These are phyloP conservation scores for Lyophyllum semitale DNA, from an alignment of 768 basidiomycete genomes.

Conservation along the genomic window DNA sequence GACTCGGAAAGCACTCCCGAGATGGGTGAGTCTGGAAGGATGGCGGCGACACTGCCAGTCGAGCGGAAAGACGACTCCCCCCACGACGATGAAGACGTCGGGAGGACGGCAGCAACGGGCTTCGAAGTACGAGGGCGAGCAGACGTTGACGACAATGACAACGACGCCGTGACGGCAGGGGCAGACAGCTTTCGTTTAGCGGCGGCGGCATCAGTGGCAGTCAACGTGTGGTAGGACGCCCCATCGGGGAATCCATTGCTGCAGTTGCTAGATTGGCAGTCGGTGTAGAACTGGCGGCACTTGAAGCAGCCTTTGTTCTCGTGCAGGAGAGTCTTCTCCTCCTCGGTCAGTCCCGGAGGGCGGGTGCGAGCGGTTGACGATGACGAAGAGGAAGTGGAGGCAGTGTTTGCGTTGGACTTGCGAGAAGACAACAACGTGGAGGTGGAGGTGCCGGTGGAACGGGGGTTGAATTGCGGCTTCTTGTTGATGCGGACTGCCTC, in stretches of 20 bases:
- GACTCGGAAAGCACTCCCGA: not conserved
- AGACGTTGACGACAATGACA: not conserved
- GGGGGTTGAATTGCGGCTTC: not conserved
- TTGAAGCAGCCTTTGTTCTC: conserved; percentile 25
- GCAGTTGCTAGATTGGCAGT: conserved; percentile 19
- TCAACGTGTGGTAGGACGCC: conserved; percentile 16
- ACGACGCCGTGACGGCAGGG: not conserved
- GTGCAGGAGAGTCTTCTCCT: conserved; percentile 11
- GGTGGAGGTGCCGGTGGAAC: too few species aligned
- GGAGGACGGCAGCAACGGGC: conserved; percentile 10
- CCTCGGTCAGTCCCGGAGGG: not conserved
- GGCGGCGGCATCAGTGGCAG: not conserved
- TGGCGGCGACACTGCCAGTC: conserved; percentile 24
- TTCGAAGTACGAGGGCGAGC: not conserved
- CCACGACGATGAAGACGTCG: conserved; percentile 10
- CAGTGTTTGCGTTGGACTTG: conserved; percentile 40
- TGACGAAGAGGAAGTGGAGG: not conserved
- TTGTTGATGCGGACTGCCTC: not conserved
- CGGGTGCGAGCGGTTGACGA: not conserved
- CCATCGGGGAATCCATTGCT: conserved; percentile 18
- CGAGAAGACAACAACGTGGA: too few species aligned
- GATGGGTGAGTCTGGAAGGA: not conserved
- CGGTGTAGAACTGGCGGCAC: conserved; percentile 17
- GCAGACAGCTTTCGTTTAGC: not conserved
- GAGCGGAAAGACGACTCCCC: conserved; percentile 12